Evolutionary conservation across 2,329 filamentous ascomycete genomes (phyloP), one percentile per base, ranked within the genome.

Genomic region (Venturia aucupariae): DNA sequence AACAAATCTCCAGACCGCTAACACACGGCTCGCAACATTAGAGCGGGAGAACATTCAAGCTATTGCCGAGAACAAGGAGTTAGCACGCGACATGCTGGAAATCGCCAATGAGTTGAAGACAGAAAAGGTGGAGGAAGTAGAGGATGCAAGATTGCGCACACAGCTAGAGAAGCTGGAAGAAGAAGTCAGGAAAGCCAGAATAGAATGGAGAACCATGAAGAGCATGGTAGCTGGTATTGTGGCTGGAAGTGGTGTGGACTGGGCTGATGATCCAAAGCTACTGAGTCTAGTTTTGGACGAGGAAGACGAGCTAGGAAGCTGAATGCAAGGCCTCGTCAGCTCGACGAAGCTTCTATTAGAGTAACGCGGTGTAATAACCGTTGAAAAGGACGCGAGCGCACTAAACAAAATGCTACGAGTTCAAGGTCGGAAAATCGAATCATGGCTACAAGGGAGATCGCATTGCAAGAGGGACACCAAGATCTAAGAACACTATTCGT

Each of bases 181-280:
- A 6, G 81, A 86, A 48, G 76, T 89, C 66, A 86, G 82, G 69
- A 78, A 78, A 27, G 87, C 85, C 72, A 84, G 84, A 67, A 84
- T 86, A 68, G 82, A 83, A 70, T 90, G 87, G 86, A 85, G 85
- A 70, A 85, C 88, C 24, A 84, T 93, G 74, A 94, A 93, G 76
- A 89, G 85, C 30, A 84, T 91, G 51, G 82, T 89, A n/a, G 89
- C 88, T 70, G 90, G 88, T 22, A 82, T 92, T 64, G 83, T 96
- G 59, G 89, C 86, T 5, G 90, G 89, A 3, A 95, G 90, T 73
- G 91, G 91, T 59, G 80, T 94, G 63, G 86, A 95, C 71, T 96
- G 91, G 91, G 86, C 85, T 15, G 79, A 82, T 48, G 86, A 95
- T 74, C 81, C 86, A 62, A 80, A 79, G 66, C 77, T 96, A 67